phyloP scores from a whole-genome alignment of 2,329 filamentous ascomycete genomes.

The Fusarium annulatum region DNA sequence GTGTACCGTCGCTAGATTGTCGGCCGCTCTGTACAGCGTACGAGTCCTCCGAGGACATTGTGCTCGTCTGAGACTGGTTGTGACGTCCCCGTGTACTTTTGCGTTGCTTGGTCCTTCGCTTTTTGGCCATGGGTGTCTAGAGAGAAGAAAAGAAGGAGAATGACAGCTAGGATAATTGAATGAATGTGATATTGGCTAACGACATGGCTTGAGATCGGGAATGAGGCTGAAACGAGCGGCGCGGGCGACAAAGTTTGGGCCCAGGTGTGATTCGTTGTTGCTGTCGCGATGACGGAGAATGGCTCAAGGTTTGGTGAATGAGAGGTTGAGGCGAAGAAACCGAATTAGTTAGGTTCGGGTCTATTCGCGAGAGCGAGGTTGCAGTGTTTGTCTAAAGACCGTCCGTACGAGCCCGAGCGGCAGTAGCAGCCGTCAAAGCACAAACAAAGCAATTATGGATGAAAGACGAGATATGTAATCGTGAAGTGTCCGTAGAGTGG shows the following conservation, averaged over 20 bases:
- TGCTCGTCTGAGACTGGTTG: conserved; percentile 42
- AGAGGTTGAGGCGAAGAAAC: not conserved
- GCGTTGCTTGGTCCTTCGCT: conserved; percentile 46
- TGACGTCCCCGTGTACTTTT: conserved; percentile 41
- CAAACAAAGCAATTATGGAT: conserved; percentile 25
- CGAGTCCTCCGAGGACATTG: conserved; percentile 49
- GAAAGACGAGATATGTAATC: not conserved
- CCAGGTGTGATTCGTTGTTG: conserved; percentile 4
- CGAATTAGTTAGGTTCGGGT: not conserved
- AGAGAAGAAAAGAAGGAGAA: not conserved
- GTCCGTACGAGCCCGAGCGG: not conserved
- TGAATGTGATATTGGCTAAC: conserved; percentile 22
- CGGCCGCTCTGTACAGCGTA: conserved; percentile 44
- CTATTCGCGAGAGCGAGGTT: not conserved
- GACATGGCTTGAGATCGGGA: conserved; percentile 38
- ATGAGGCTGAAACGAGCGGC: conserved; percentile 30
- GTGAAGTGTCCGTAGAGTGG: conserved; percentile 18
- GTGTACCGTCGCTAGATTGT: conserved; percentile 50
- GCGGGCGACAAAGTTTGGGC: conserved; percentile 22
- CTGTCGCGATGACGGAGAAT: conserved; percentile 6
- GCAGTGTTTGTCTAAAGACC: not conserved
- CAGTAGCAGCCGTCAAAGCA: not conserved
- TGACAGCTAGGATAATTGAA: conserved; percentile 23
- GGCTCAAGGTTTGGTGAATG: not conserved
- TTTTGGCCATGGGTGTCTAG: conserved; percentile 50